phyloP scores from a whole-genome alignment of 306 rosid species.

The Fragaria nilgerrensis region DNA sequence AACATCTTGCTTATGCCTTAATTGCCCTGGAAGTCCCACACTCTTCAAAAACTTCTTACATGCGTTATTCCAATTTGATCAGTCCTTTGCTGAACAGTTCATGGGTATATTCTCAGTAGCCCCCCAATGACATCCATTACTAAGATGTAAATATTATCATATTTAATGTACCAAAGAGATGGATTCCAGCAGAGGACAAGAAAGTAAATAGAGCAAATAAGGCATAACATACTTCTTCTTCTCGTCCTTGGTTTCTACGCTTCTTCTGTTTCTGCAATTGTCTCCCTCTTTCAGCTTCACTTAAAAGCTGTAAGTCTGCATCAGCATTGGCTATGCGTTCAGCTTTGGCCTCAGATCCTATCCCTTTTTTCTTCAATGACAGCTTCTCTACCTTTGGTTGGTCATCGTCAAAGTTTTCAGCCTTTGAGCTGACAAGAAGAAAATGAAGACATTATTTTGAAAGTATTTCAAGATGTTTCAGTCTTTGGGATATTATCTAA shows the following conservation, averaged over 20 bases:
- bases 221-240: constrained; percentile 69
- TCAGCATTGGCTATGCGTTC: constrained; percentile 76
- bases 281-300: constrained; percentile 78
- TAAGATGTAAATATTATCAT: background rate
- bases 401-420: constrained; percentile 48
- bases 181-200: background rate
- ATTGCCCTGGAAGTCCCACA: background rate
- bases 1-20: background rate
- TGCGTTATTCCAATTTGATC: background rate
- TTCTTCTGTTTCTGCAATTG: constrained; percentile 84
- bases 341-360: constrained; percentile 85
- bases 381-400: constrained; percentile 62
- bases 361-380: constrained; percentile 74
- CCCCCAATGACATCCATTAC: background rate
- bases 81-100: background rate
- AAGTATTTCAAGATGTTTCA: background rate
- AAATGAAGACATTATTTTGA: background rate
- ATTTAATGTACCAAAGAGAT: background rate
- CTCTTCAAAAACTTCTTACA: background rate
- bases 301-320: constrained; percentile 72
- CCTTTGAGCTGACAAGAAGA: constrained; percentile 45
- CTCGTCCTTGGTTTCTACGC: constrained; percentile 83
- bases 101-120: background rate
- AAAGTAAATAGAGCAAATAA: constrained; percentile 1
- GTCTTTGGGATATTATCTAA: background rate